Evolutionary conservation across 352 stramenopile species (phyloP).

Genomic region (Pythium utonaiense): DNA sequence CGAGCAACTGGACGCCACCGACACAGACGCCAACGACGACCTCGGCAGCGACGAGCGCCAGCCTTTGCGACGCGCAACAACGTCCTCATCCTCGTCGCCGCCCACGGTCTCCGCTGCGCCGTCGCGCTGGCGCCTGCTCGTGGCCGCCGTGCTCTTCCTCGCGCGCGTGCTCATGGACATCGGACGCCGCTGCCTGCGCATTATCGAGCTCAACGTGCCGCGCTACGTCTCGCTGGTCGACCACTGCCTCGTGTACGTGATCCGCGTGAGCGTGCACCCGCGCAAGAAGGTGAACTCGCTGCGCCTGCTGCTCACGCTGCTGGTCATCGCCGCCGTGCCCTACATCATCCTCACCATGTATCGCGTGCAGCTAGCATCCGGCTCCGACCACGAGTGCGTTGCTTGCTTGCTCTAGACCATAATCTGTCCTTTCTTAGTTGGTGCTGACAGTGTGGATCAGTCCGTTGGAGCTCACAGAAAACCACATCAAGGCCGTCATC

Average conservation of each 20-base stretch:
- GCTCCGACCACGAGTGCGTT: constrained; percentile 8
- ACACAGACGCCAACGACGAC: too few relatives aligned
- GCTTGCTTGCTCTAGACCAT: too few relatives aligned
- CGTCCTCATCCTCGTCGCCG: background rate
- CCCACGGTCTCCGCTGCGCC: background rate
- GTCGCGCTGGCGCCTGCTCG: constrained; percentile 37
- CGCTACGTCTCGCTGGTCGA: constrained; percentile 50
- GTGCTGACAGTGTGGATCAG: constrained; percentile 14
- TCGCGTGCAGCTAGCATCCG: constrained; percentile 17
- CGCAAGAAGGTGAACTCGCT: constrained; percentile 34
- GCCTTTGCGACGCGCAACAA: constrained; percentile 8
- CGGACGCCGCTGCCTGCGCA: constrained; percentile 35
- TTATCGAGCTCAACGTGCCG: constrained; percentile 43
- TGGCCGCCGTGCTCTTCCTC: constrained; percentile 39
- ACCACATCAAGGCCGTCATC: constrained; percentile 56
- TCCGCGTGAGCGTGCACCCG: constrained; percentile 35
- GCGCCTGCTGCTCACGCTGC: constrained; percentile 36
- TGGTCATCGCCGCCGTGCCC: constrained; percentile 35
- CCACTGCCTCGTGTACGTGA: constrained; percentile 43
- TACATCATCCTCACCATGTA: constrained; percentile 48
- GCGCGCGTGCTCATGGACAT: constrained; percentile 49
- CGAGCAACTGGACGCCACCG: constrained; percentile 13
- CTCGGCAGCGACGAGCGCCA: constrained; percentile 8
- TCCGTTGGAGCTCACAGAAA: constrained; percentile 45
- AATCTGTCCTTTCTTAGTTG: background rate